A percentile compares a stretch with the other conserved stretches of the same genome.
phyloP scores from a whole-genome alignment of 768 basidiomycete species.

The Melanogaster broomeanus region DNA sequence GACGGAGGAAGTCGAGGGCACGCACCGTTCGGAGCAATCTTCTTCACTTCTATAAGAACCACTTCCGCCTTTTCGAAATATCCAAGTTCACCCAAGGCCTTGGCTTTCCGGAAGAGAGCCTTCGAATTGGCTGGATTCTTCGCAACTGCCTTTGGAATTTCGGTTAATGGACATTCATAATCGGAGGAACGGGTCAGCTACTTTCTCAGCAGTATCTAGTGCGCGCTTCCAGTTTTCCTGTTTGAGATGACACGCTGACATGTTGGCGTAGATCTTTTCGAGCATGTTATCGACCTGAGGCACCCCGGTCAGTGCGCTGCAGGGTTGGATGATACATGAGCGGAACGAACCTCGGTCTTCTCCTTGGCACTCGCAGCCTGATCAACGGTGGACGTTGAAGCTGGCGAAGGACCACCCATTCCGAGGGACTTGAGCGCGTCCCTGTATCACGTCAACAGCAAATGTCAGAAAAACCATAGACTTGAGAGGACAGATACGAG shows the following conservation, averaged over 20 bases:
- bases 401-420: constrained; percentile 20
- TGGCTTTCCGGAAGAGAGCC: constrained; percentile 79
- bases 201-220: constrained; percentile 81
- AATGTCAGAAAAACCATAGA: constrained; percentile 1
- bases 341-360: constrained; percentile 62
- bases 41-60: constrained; percentile 63
- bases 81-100: constrained; percentile 75
- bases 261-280: constrained; percentile 84
- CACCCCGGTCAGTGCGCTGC: neutral
- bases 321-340: neutral
- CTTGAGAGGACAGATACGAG: neutral
- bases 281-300: constrained; percentile 69
- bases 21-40: constrained; percentile 61
- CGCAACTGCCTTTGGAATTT: constrained; percentile 55
- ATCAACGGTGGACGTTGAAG: constrained; percentile 22
- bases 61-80: constrained; percentile 73
- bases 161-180: neutral
- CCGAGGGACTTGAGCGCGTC: constrained; percentile 58
- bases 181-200: constrained; percentile 12
- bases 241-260: constrained; percentile 84
- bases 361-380: constrained; percentile 37
- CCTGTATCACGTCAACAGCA: constrained; percentile 33
- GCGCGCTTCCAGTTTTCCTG: constrained; percentile 79
- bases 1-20: neutral
- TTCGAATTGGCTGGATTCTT: constrained; percentile 80